These are phyloP conservation scores for Rhododendron simsii DNA, from an alignment of 148 eudicot species.

Conservation along the genomic window DNA sequence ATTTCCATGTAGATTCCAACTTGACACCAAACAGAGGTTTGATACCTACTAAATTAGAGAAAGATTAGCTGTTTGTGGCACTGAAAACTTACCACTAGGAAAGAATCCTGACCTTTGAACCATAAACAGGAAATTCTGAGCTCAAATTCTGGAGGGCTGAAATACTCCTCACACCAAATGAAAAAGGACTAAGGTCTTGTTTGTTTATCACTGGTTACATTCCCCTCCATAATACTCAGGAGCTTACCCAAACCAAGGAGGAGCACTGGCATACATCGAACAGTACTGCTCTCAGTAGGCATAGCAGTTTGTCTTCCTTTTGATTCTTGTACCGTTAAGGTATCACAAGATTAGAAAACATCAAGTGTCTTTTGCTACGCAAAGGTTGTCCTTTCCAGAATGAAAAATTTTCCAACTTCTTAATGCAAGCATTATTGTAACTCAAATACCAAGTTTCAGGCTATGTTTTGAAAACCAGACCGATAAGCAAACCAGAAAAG, in stretches of 20 bases:
- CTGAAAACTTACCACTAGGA: background rate
- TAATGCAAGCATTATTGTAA: background rate
- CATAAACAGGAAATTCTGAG: background rate
- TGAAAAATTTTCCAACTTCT: background rate
- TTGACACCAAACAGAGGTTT: background rate
- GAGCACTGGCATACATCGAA: background rate
- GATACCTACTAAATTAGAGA: background rate
- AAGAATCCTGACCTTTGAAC: background rate
- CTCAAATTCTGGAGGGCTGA: background rate
- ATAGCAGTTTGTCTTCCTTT: background rate
- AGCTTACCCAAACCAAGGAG: background rate
- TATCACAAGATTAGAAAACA: background rate
- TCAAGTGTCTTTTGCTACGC: background rate
- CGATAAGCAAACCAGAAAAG: background rate
- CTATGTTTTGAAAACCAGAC: background rate
- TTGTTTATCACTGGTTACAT: background rate
- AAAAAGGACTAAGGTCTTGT: background rate
- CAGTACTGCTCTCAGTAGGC: background rate
- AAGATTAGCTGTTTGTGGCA: background rate
- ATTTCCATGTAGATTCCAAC: background rate
- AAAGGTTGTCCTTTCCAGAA: background rate
- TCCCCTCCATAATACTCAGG: background rate
- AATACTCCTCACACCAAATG: background rate
- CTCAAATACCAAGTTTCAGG: background rate
- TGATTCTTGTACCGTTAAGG: background rate